These are phyloP conservation scores for Tetrahymena borealis DNA, from an alignment of 73 alveolate genomes.

Conservation along the genomic window DNA sequence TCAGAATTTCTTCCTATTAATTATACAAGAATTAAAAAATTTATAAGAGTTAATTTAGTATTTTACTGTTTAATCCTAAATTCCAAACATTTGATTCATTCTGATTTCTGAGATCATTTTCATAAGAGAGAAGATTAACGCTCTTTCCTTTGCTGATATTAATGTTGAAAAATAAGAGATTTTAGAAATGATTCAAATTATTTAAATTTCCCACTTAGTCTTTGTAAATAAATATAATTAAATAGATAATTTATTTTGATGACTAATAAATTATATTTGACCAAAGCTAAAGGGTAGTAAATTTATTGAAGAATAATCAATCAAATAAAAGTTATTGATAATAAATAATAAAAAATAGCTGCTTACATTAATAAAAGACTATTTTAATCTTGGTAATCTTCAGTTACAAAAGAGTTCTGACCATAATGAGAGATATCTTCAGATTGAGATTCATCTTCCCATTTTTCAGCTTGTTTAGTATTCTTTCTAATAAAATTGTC, in stretches of 20 bases:
- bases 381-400: neutral
- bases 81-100: neutral
- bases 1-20: neutral
- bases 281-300: too few species aligned
- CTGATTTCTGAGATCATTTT: neutral
- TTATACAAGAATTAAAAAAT: neutral
- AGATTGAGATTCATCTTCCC: neutral
- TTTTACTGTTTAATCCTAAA: neutral
- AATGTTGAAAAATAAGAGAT: neutral
- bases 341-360: too few species aligned
- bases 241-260: too few species aligned
- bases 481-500: neutral
- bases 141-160: neutral
- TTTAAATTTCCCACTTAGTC: too few species aligned
- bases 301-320: too few species aligned
- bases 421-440: neutral
- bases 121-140: neutral
- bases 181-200: too few species aligned
- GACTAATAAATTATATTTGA: too few species aligned
- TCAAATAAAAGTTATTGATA: too few species aligned
- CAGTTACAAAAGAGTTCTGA: neutral
- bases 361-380: neutral
- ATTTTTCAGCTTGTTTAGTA: neutral
- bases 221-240: too few species aligned
- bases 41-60: neutral